phyloP scores from a whole-genome alignment of 1,139 yeast genomes.

The Hansenula anomala region DNA sequence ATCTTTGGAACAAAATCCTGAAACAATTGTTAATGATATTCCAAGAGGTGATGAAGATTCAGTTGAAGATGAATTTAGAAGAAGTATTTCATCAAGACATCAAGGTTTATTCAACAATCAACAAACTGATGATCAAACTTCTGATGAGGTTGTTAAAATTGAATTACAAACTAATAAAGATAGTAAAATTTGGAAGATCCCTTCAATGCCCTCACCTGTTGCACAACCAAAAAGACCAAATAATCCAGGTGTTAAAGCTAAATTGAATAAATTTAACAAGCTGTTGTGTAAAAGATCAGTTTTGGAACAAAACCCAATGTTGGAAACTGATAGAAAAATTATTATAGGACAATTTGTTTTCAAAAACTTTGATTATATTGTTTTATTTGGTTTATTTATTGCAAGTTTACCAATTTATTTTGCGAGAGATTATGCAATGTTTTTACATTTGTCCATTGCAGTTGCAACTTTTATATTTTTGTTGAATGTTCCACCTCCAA shows the following conservation, averaged over 20 bases:
- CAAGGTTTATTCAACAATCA: no score
- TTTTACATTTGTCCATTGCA: slow-evolving; percentile 55
- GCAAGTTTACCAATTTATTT: slow-evolving; percentile 54
- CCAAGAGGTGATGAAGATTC: slow-evolving; percentile 21
- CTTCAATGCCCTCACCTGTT: slow-evolving; percentile 10
- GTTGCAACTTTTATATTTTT: slow-evolving; percentile 43
- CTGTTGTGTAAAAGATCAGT: slow-evolving; percentile 18
- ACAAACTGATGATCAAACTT: background rate
- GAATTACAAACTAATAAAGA: slow-evolving; percentile 7
- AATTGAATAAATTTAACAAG: slow-evolving; percentile 10
- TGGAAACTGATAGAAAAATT: slow-evolving; percentile 3
- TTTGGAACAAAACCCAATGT: slow-evolving; percentile 10
- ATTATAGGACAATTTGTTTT: slow-evolving; percentile 36
- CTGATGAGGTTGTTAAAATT: slow-evolving; percentile 1
- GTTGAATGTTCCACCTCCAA: slow-evolving; percentile 54
- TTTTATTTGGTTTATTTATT: slow-evolving; percentile 42
- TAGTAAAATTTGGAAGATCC: slow-evolving; percentile 1
- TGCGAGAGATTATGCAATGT: slow-evolving; percentile 38
- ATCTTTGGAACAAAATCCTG: slow-evolving; percentile 14
- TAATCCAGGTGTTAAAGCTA: slow-evolving; percentile 19
- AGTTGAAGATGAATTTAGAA: slow-evolving; percentile 14
- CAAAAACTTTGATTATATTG: slow-evolving; percentile 50
- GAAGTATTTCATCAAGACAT: slow-evolving; percentile 4
- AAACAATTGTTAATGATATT: slow-evolving; percentile 13
- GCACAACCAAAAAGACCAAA: slow-evolving; percentile 16